phyloP scores from a whole-genome alignment of 805 yeast genomes.

The Candida alai region DNA sequence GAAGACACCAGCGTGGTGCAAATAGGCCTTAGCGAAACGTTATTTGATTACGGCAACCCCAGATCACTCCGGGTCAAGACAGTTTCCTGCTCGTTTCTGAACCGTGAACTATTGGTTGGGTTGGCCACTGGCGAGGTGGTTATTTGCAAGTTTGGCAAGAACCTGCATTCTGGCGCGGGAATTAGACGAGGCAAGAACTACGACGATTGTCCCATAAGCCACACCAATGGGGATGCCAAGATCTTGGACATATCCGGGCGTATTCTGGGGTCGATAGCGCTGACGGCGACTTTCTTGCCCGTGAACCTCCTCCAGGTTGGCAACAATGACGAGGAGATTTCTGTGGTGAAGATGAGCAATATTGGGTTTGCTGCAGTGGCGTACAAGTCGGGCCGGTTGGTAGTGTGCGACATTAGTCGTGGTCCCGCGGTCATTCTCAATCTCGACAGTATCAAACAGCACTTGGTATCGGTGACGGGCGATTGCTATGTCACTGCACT shows the following conservation, averaged over 20 bases:
- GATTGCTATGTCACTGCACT: constrained; percentile 49
- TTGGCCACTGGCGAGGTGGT: constrained; percentile 69
- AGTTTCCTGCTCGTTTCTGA: constrained; percentile 74
- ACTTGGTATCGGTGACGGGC: constrained; percentile 29
- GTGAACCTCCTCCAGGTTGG: constrained; percentile 23
- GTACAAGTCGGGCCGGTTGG: constrained; percentile 67
- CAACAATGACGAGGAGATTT: constrained; percentile 41
- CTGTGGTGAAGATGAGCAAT: constrained; percentile 64
- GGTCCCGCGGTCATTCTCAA: constrained; percentile 66
- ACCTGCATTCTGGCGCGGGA: constrained; percentile 6
- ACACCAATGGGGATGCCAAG: constrained; percentile 30
- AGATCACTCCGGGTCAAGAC: constrained; percentile 45
- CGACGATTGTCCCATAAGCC: constrained; percentile 25
- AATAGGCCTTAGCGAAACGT: constrained; percentile 30
- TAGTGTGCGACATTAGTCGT: constrained; percentile 69
- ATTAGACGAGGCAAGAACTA: constrained; percentile 20
- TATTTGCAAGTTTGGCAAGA: constrained; percentile 62
- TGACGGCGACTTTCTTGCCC: constrained; percentile 33
- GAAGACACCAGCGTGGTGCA: constrained; percentile 28
- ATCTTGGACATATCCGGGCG: constrained; percentile 52
- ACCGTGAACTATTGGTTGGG: constrained; percentile 71
- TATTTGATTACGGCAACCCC: constrained; percentile 21
- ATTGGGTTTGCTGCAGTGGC: constrained; percentile 84
- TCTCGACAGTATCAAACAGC: constrained; percentile 24
- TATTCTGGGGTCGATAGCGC: constrained; percentile 39